Base-by-base conservation (phyloP, 1,284 basidiomycete species). In the Bothia castanella region DNA sequence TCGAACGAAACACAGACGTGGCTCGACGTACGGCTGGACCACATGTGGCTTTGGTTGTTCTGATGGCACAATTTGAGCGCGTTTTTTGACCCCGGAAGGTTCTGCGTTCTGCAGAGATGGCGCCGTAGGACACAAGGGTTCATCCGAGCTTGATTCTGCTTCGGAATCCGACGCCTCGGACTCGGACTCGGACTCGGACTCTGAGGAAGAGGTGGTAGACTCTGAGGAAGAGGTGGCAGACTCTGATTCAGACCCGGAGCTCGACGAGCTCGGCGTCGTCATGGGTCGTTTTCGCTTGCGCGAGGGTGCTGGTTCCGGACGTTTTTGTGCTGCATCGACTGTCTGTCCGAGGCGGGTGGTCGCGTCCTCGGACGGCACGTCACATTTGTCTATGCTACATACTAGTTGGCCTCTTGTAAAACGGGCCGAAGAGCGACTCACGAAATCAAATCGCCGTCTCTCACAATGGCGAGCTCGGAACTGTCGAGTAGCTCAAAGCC, bases 391-490 rank as follows among this genome's bases (percentile, higher is more conserved):
- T 7, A 64, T 23, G 35, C 58, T 59, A 29, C 16, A 51, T 4
- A 17, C 35, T 4, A 20, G 42, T 62, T 12, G 47, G 51, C 9
- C 20, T 32, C 3, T 8, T 14, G n/a, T 29, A 9, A 23, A 19
- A 8, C 4, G 17, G 0, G 2, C 2, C 13, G 10, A 12, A 1
- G 0, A 14, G 12, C 2, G 20, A 52, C 74, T 51, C 53, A 74
- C 76, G 62, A 63, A 30, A 78, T 61, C 1, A 76, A 54, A 43
- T 78, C 77, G 0, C 72, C 73, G 29, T 79, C 77, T 40, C 70
- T 64, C 2, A 78, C 49, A 9, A 78, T 58, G 21, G 66, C 61
- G n/a, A 76, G 58, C 0, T 68, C 56, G 16, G 66, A 70, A 7
- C 59, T 40, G 42, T 77, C 70, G 3, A 78, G 66, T 1, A 78